These are phyloP conservation scores for Dactylonectria macrodidyma DNA, from an alignment of 2,329 filamentous ascomycete species.

Conservation along the genomic window DNA sequence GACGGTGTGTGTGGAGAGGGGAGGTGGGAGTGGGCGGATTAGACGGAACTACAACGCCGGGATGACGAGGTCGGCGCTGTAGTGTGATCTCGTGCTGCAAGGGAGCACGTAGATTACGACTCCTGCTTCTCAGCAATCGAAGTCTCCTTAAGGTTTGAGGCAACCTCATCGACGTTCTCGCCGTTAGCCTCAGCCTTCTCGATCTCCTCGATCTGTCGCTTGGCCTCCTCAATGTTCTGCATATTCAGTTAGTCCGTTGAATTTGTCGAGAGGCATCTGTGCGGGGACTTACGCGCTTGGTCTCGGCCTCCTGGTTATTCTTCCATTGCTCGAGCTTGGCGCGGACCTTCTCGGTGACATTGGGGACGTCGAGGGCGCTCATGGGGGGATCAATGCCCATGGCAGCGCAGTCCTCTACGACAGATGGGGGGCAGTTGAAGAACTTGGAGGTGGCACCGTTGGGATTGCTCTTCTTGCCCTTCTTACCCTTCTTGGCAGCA, in stretches of 20 bases:
- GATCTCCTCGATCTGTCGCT: conserved; percentile 93
- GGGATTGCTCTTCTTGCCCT: conserved; percentile 77
- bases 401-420: conserved; percentile 91
- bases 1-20: conserved; percentile 19
- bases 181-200: conserved; percentile 72
- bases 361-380: conserved; percentile 85
- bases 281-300: conserved; percentile 80
- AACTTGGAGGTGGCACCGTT: conserved; percentile 65
- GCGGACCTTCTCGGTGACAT: conserved; percentile 88
- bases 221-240: conserved; percentile 96
- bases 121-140: conserved; percentile 68
- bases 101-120: conserved; percentile 52
- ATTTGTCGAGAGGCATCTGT: neutral
- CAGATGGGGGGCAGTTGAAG: conserved; percentile 90
- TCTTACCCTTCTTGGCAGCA: conserved; percentile 89
- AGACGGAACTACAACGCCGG: conserved; percentile 17
- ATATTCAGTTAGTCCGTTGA: conserved; percentile 47
- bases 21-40: conserved; percentile 17
- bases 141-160: conserved; percentile 66
- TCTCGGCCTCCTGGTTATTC: conserved; percentile 89
- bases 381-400: conserved; percentile 91
- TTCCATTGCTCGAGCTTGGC: conserved; percentile 95
- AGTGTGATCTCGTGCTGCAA: conserved; percentile 1
- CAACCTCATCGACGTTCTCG: conserved; percentile 69
- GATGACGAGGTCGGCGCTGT: conserved; percentile 19